These are phyloP conservation scores for Psidium guajava DNA, from an alignment of 345 rosid species.

Conservation along the genomic window DNA sequence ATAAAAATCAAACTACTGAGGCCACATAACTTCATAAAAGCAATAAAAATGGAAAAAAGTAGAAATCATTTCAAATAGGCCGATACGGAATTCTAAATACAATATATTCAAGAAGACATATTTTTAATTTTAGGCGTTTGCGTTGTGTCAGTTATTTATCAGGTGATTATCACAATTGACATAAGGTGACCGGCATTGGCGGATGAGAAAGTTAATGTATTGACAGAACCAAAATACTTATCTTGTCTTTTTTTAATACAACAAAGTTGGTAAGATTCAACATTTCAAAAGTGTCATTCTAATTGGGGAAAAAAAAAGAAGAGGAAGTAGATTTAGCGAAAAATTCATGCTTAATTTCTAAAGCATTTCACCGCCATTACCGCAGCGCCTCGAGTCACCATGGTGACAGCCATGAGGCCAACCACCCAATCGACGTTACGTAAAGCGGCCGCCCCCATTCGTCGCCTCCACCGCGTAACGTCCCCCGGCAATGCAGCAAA, in stretches of 20 bases:
- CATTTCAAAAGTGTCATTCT: neutral
- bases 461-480: neutral
- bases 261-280: neutral
- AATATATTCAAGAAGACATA: accelerated
- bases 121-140: neutral
- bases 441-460: neutral
- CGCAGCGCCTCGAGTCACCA: neutral
- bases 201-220: neutral
- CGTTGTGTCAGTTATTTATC: neutral
- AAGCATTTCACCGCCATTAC: neutral
- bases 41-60: neutral
- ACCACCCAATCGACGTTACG: neutral
- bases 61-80: neutral
- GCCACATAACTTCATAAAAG: neutral
- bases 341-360: neutral
- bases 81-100: accelerated
- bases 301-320: neutral
- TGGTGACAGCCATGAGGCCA: neutral
- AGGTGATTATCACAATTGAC: neutral
- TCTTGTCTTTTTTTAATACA: neutral
- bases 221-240: neutral
- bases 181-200: neutral
- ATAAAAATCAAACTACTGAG: neutral
- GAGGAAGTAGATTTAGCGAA: neutral
- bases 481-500: too few species aligned